Evolutionary conservation across 192 early-diverging fungal species (phyloP).

Genomic region (Coemansia sp.): DNA sequence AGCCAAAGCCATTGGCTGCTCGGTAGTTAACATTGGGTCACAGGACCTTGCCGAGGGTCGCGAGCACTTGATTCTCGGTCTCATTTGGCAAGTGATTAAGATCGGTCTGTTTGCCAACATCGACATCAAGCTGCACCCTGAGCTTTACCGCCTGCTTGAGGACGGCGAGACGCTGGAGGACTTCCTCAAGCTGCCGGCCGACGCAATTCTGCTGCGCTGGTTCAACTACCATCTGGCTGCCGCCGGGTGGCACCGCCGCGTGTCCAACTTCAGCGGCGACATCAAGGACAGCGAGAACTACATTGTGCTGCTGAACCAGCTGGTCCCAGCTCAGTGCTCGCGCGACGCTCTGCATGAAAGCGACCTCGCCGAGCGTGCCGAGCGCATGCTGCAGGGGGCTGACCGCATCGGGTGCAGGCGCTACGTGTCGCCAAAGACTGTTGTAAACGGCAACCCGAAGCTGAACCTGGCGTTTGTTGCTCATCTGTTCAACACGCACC

Average conservation of each 20-base stretch:
- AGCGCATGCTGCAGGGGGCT: constrained; percentile 85
- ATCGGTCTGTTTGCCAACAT: constrained; percentile 94
- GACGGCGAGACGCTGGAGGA: constrained; percentile 92
- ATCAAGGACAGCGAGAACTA: constrained; percentile 96
- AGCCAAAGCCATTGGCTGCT: constrained; percentile 98
- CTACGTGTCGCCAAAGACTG: constrained; percentile 90
- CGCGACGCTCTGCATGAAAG: constrained; percentile 74
- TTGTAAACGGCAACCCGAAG: constrained; percentile 94
- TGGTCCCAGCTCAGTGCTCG: constrained; percentile 80
- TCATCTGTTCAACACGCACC: constrained; percentile 96
- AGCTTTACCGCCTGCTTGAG: constrained; percentile 93
- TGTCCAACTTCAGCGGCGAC: constrained; percentile 90
- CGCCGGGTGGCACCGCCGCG: constrained; percentile 80
- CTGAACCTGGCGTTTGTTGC: constrained; percentile 99
- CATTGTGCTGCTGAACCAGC: constrained; percentile 89
- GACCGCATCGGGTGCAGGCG: constrained; percentile 92
- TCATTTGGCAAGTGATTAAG: constrained; percentile 99
- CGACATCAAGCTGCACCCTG: constrained; percentile 97
- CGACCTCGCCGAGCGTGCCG: constrained; percentile 83
- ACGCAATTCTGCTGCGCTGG: constrained; percentile 97
- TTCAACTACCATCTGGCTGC: constrained; percentile 99
- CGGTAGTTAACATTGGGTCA: constrained; percentile 97
- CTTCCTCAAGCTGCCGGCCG: constrained; percentile 90
- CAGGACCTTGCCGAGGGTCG: constrained; percentile 94
- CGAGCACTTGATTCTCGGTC: constrained; percentile 94